Conservation (phyloP, 2,329 filamentous ascomycete genomes). For the Diaporthe aspalathi region DNA sequence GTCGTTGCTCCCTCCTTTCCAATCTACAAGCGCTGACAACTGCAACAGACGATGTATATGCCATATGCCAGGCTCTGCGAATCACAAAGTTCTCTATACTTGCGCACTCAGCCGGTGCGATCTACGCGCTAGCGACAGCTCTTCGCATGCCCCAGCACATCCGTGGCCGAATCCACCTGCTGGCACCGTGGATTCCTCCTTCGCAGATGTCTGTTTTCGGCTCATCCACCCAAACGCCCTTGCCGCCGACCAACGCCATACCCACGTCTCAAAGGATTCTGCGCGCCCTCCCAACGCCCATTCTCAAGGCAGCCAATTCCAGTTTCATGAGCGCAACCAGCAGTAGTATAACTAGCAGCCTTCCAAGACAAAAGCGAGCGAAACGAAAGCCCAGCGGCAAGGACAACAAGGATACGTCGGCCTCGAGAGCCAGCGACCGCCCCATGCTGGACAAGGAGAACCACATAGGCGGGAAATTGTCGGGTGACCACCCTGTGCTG, state of each 20-base stretch:
- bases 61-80: slow-evolving; percentile 90
- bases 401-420: slow-evolving; percentile 51
- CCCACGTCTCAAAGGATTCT: slow-evolving; percentile 93
- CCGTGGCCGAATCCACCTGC: slow-evolving; percentile 89
- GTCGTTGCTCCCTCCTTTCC: too few relatives aligned
- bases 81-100: slow-evolving; percentile 97
- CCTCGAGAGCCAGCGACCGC: slow-evolving; percentile 47
- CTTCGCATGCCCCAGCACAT: slow-evolving; percentile 97
- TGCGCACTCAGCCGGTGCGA: slow-evolving; percentile 96
- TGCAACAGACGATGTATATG: slow-evolving; percentile 80
- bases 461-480: slow-evolving; percentile 46
- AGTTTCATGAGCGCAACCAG: slow-evolving; percentile 95
- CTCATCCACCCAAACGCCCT: slow-evolving; percentile 71
- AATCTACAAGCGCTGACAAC: slow-evolving; percentile 48
- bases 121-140: slow-evolving; percentile 95
- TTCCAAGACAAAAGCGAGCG: slow-evolving; percentile 64
- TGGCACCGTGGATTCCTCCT: slow-evolving; percentile 97
- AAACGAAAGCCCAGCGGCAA: slow-evolving; percentile 50
- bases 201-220: slow-evolving; percentile 89
- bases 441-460: slow-evolving; percentile 64
- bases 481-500: slow-evolving; percentile 41
- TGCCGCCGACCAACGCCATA: slow-evolving; percentile 85
- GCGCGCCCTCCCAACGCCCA: slow-evolving; percentile 86
- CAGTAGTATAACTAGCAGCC: slow-evolving; percentile 82
- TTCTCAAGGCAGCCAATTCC: slow-evolving; percentile 94